Percentiles rank a stretch among this genome's conserved stretches.
Conservation (phyloP, 495 filamentous ascomycete species). For the Cercophora scortea region DNA sequence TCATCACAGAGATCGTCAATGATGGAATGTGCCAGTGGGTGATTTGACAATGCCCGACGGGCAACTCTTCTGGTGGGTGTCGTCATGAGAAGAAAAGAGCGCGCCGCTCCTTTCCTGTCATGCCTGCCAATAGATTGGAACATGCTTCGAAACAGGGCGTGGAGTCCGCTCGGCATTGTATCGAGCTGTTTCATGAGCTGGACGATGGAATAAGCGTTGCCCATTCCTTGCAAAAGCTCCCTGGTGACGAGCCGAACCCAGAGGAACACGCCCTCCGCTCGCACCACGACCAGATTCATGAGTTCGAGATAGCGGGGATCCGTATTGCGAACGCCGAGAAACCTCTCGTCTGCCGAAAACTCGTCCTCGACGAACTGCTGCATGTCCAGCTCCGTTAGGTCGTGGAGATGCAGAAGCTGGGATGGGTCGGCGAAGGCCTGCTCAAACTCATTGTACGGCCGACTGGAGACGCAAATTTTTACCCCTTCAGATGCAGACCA, state of each 20-base stretch:
- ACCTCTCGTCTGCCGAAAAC: neutral
- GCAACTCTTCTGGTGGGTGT: too few relatives aligned
- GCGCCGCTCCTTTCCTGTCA: too few relatives aligned
- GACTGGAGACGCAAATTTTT: constrained; percentile 5
- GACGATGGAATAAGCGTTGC: neutral
- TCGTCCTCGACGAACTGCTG: neutral
- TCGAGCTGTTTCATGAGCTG: neutral
- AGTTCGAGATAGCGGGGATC: neutral
- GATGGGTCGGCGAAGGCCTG: neutral
- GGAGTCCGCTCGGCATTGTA: neutral
- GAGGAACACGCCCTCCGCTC: constrained; percentile 3
- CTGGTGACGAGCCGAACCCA: constrained; percentile 3
- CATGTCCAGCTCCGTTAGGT: constrained; percentile 2
- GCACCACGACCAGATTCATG: neutral
- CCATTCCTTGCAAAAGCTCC: neutral
- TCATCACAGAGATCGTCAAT: too few relatives aligned
- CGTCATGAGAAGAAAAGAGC: too few relatives aligned
- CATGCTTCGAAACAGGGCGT: neutral
- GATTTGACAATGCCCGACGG: too few relatives aligned
- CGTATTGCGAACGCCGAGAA: too few relatives aligned
- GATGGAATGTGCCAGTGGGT: too few relatives aligned
- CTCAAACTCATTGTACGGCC: constrained; percentile 2
- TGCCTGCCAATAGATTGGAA: neutral
- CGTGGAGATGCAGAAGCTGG: neutral
- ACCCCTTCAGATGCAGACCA: neutral